Base-by-base conservation (phyloP, 352 stramenopile species). In the Pythium dissimile region DNA sequence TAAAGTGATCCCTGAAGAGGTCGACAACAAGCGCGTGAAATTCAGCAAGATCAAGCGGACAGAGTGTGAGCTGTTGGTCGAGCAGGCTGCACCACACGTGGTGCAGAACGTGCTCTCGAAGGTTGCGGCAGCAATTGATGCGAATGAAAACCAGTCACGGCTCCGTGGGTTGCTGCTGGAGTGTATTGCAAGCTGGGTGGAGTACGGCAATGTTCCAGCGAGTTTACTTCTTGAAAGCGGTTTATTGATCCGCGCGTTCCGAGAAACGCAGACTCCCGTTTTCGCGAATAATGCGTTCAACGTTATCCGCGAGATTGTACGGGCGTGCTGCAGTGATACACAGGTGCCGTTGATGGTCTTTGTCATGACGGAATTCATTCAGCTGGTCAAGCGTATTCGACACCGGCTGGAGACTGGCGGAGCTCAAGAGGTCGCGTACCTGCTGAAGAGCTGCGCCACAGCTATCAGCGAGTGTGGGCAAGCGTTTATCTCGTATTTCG, bases 281-380 rank as follows among this genome's bases (percentile, higher is more conserved):
- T 79, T 58, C 27, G 75, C 72, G 1, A 63, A 81, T 4, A 67
- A 79, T 21, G 80, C 80, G 2, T 66, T 92, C 53, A 59, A 83
- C 16, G 70, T 75, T 23, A 77, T 92, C 12, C 75, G 74, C n/a
- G 83, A 89, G 64, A 69, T 88, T 20, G 81, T 92, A n/a, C 65
- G 71, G 11, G 66, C 68, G 23, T 89, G 78, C 51, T 71, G 70
- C 10, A 78, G 73, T 27, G 70, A 80, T 18, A 72, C 72, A 8
- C 72, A 82, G 46, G 77, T 89, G 26, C 77, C 83, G 32, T 59
- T 92, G 24, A 89, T 92, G 79, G 76, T 90, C 26, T 54, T 87
- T 21, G 73, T 91, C 11, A 89, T 91, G 83, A 73, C 76, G 20
- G 73, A 91, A 55, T 92, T 91, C 50, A 73, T 92, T n/a, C 48